Conservation (phyloP, 202 grass and related monocot genomes). For the Sporobolus alterniflorus region DNA sequence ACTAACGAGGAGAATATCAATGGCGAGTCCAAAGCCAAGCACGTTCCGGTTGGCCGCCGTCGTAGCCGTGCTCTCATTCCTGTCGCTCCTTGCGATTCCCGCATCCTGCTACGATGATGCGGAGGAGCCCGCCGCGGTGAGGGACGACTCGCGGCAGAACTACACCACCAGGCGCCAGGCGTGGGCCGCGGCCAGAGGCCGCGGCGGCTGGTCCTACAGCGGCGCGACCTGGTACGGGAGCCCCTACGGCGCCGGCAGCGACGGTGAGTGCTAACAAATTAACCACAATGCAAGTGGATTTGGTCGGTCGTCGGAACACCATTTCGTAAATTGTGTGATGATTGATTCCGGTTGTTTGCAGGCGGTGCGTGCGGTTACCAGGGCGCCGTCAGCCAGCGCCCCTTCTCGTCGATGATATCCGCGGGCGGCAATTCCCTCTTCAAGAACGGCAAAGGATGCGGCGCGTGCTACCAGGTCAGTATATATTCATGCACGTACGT, state of each 20-base stretch:
- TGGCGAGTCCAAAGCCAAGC: conserved; percentile 7
- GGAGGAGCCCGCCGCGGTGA: not conserved
- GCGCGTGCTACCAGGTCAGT: conserved; percentile 69
- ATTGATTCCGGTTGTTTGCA: conserved; percentile 19
- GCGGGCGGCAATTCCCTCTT: conserved; percentile 69
- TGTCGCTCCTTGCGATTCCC: conserved; percentile 24
- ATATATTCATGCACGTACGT: not conserved
- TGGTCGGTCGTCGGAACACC: too few species aligned
- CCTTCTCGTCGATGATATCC: conserved; percentile 78
- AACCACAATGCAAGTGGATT: too few species aligned
- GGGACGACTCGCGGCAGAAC: not conserved
- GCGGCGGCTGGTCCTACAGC: conserved; percentile 49
- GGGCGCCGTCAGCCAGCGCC: conserved; percentile 56
- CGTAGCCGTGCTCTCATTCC: not conserved
- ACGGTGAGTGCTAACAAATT: too few species aligned
- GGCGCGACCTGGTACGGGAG: conserved; percentile 92
- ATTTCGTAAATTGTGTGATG: too few species aligned
- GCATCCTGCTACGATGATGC: not conserved
- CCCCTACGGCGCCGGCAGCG: conserved; percentile 65
- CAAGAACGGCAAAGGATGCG: conserved; percentile 74
- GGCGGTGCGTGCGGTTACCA: conserved; percentile 78
- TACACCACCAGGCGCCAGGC: conserved; percentile 11
- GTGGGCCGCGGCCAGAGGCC: conserved; percentile 7
- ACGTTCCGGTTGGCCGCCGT: not conserved
- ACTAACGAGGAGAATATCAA: not conserved